phyloP scores from a whole-genome alignment of 108 stramenopile species.

The Cylindrotheca fusiformis region DNA sequence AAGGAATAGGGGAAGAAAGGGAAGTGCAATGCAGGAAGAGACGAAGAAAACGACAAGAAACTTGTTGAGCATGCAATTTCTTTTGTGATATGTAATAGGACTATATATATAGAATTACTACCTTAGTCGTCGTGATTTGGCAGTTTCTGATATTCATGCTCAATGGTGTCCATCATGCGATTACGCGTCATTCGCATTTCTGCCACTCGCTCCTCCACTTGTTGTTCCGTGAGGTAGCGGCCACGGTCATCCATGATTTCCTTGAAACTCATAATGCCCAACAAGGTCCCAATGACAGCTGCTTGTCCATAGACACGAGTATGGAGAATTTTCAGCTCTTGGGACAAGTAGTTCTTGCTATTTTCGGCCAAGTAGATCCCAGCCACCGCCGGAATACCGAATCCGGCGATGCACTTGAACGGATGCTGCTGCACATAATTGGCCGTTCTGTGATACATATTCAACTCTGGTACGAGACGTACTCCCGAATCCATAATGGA shows the following conservation, averaged over 20 bases:
- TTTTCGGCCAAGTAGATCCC: conserved; percentile 68
- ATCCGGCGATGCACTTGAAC: conserved; percentile 60
- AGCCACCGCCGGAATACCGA: conserved; percentile 67
- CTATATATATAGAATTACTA: no score
- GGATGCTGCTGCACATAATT: conserved; percentile 81
- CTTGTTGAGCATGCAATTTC: no score
- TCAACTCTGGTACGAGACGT: conserved; percentile 58
- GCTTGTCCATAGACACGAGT: conserved; percentile 88
- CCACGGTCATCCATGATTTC: conserved; percentile 80
- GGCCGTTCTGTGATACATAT: conserved; percentile 54
- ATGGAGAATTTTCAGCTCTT: conserved; percentile 71
- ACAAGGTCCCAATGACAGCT: conserved; percentile 65
- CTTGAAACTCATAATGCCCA: conserved; percentile 80
- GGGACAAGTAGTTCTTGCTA: conserved; percentile 65
- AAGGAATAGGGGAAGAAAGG: background rate
- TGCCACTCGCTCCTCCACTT: conserved; percentile 58
- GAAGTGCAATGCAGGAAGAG: no score
- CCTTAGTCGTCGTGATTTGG: conserved; percentile 1
- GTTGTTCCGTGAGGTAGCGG: conserved; percentile 65
- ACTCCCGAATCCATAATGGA: conserved; percentile 62
- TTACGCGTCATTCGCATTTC: conserved; percentile 63
- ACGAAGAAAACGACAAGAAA: background rate
- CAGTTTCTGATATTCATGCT: conserved; percentile 2
- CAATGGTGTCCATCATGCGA: conserved; percentile 35
- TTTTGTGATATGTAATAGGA: no score